Evolutionary conservation across 1,284 basidiomycete species (phyloP), one percentile per base, ranked within the genome.

Genomic region (Fomitopsis pinicola): DNA sequence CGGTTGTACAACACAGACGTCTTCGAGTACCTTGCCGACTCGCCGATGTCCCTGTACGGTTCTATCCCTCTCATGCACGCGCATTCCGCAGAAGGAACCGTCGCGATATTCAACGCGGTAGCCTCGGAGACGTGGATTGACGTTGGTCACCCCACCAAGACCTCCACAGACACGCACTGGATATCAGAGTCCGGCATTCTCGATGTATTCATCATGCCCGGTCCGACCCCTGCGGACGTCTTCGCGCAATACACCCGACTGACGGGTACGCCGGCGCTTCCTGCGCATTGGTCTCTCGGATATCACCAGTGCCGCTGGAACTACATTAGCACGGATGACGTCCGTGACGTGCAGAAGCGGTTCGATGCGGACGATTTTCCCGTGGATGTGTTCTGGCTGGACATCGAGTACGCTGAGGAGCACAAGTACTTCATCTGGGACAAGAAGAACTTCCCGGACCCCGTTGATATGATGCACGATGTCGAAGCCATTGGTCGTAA

Each of bases 301-400:
- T 97, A 99, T 73, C 97, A 99, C 76, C 97, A 99, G 74, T 98
- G 95, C 75, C 82, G 97, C 52, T 99, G 97, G 97, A 99, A 99
- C 76, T 99, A 99, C 72, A 83, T 97, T 66, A 93, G 88, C 72
- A 90, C 94, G 55, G 87, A 91, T 12, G 97, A 99, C 72, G 83
- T 99, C 5, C 83, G 95, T 19, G 82, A 84, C n/a, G 95, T 98
- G 7, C 91, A 95, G 75, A 82, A 81, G 69, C 81, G 88, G 58
- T 98, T 99, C 71, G 96, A 98, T 66, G 91, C 94, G 66, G 91
- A 90, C 42, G 93, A 97, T 69, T 95, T 98, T 59, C 97, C 97
- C 0, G 87, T 98, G 42, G 97, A 98, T 71, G 95, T 97, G 7
- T 91, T 98, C 71, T 99, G 97, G 97, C 85, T 99, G 50, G 97